Evolutionary conservation across 345 rosid genomes (phyloP).

Genomic region (Melaleuca alternifolia): DNA sequence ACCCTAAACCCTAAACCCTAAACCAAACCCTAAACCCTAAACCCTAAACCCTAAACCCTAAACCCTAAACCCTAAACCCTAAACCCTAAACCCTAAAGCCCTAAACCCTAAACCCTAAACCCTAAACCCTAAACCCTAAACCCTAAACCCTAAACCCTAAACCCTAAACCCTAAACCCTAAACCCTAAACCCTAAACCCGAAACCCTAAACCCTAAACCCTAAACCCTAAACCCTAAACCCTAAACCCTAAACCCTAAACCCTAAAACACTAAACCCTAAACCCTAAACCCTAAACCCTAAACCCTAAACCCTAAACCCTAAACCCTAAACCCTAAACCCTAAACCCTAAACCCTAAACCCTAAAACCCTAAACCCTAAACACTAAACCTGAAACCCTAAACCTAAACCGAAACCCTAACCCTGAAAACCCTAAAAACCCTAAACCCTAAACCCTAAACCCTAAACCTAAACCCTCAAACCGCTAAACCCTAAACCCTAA

Average conservation of each 20-base stretch:
- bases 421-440: conserved; percentile 1
- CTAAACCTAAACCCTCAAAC: background rate
- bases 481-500: background rate
- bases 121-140: conserved; percentile 2
- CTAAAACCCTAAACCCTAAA: conserved; percentile 12
- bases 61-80: conserved; percentile 3
- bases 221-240: background rate
- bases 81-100: conserved; percentile 3
- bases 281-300: conserved; percentile 11
- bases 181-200: conserved; percentile 5
- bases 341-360: conserved; percentile 7
- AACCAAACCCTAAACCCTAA: conserved; percentile 5
- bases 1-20: background rate
- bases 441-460: background rate
- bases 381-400: conserved; percentile 12
- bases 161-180: background rate
- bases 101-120: conserved; percentile 11
- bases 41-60: conserved; percentile 15
- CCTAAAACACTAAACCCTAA: background rate
- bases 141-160: conserved; percentile 4
- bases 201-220: conserved; percentile 4
- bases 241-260: background rate
- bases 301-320: conserved; percentile 8
- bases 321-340: conserved; percentile 6
- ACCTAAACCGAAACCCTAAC: conserved; percentile 15